Base-by-base conservation (phyloP, 768 basidiomycete species). In the Suillus occidentalis region DNA sequence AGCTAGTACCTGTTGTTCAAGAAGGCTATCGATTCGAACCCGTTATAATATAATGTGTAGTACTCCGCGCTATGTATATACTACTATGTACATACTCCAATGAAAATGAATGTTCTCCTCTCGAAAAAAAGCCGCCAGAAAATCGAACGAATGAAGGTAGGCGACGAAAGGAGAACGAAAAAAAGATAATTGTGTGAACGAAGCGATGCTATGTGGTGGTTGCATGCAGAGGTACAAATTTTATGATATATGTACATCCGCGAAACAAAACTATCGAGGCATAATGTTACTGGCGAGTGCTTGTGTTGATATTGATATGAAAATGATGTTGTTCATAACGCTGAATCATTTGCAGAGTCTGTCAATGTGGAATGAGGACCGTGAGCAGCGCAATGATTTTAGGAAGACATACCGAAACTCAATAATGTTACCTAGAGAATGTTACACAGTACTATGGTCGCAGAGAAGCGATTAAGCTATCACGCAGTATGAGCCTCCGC, bases 401-500 rank as follows among this genome's bases (percentile, higher is more conserved):
- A 42, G 25, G 4, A 12, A 42, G 58, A 59, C 58, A 25, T 59
- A 59, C 58, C 18, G 10, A 18, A 28, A 42, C 40, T 37, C 28
- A 42, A 59, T 59, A 42, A 59, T 31, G 57, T 57, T 58, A 58
- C 57, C 57, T 42, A 59, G 6, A 36, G 31, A 6, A 22, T 49
- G 22, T 45, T n/a, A 45, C 43, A n/a, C 25, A 25, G 53, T 55
- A 6, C 6, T 40, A 31, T 20, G 18, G 6, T 37, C 16, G 25
- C 63, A 8, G n/a, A 4, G 45, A 43, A 12, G n/a, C 63, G 28
- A 7, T 64, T 52, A 65, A 20, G 64, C 64, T 28, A 65, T 16
- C 20, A 65, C 64, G 16, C 62, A 65, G 25, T 65, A 65, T 14
- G 34, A 50, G 50, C 61, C 61, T 18, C 64, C 62, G n/a, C 61